Conservation (phyloP, 192 early-diverging fungal species). For the Coemansia sp. region DNA sequence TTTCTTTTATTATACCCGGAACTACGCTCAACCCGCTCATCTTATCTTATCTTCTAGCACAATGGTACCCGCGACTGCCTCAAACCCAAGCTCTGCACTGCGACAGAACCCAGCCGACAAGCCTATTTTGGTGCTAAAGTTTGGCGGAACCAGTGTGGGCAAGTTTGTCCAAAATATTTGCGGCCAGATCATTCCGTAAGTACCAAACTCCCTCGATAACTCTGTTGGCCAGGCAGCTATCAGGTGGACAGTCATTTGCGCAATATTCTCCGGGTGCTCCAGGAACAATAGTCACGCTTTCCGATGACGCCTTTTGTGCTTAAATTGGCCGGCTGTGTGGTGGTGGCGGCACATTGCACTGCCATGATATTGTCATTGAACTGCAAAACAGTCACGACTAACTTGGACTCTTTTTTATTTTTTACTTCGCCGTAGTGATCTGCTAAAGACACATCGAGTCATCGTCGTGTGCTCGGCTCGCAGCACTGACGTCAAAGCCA, state of each 20-base stretch:
- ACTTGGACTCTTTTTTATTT: background rate
- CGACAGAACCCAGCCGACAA: conserved; percentile 35
- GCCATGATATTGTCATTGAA: background rate
- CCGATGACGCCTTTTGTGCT: conserved; percentile 6
- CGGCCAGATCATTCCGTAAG: conserved; percentile 84
- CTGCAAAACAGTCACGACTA: conserved; percentile 2
- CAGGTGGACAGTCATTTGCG: background rate
- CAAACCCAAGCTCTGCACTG: background rate
- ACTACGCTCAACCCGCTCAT: background rate
- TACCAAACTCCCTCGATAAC: conserved; percentile 8
- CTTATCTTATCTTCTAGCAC: background rate
- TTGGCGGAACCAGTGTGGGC: conserved; percentile 96
- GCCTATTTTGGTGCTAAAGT: conserved; percentile 87
- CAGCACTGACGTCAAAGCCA: conserved; percentile 83
- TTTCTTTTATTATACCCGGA: background rate
- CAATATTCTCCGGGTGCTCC: background rate
- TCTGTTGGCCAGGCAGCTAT: background rate
- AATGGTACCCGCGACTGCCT: conserved; percentile 17
- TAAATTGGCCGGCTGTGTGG: background rate
- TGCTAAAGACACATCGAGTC: conserved; percentile 75
- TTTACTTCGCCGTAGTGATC: conserved; percentile 53
- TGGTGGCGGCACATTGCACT: background rate
- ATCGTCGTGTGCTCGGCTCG: conserved; percentile 97
- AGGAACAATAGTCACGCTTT: conserved; percentile 10
- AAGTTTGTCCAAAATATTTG: conserved; percentile 77